Conservation (phyloP, 495 filamentous ascomycete genomes). For the Aspergillus steynii region DNA sequence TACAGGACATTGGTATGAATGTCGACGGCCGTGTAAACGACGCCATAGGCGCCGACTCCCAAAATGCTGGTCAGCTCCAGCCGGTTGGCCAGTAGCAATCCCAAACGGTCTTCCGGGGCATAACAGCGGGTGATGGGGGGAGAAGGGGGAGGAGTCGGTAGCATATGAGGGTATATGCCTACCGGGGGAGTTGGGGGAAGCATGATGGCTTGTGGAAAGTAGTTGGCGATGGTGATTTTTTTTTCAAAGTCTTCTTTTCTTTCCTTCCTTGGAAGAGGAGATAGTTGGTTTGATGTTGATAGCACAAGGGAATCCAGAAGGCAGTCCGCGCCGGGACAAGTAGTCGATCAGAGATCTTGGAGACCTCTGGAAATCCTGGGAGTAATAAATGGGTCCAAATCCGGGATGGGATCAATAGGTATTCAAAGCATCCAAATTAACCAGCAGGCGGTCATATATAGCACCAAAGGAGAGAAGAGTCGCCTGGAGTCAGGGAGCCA, state of each 20-base stretch:
- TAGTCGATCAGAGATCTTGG: not conserved
- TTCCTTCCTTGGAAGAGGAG: not conserved
- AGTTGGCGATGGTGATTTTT: not conserved
- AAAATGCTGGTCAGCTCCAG: slow-evolving; percentile 83
- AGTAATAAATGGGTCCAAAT: not conserved
- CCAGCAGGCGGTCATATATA: not conserved
- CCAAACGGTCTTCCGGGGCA: slow-evolving; percentile 82
- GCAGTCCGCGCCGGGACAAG: not conserved
- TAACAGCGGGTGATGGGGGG: slow-evolving; percentile 52
- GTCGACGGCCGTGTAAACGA: slow-evolving; percentile 93
- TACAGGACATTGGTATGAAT: slow-evolving; percentile 78
- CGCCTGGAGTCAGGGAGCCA: slow-evolving; percentile 25
- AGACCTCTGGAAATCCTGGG: not conserved
- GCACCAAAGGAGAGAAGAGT: slow-evolving; percentile 16
- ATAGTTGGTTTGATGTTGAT: not conserved
- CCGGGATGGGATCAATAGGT: slow-evolving; percentile 6
- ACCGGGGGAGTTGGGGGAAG: slow-evolving; percentile 20
- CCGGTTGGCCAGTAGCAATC: slow-evolving; percentile 77
- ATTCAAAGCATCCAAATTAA: slow-evolving; percentile 10
- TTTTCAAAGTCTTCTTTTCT: slow-evolving; percentile 1
- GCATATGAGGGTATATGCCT: slow-evolving; percentile 51
- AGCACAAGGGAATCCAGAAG: not conserved
- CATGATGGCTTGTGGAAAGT: slow-evolving; percentile 8
- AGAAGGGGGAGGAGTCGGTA: slow-evolving; percentile 63
- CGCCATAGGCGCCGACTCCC: slow-evolving; percentile 93